Percentiles rank a stretch among this genome's conserved stretches.
Conservation (phyloP, 768 basidiomycete species). For the Lentinula sp. region DNA sequence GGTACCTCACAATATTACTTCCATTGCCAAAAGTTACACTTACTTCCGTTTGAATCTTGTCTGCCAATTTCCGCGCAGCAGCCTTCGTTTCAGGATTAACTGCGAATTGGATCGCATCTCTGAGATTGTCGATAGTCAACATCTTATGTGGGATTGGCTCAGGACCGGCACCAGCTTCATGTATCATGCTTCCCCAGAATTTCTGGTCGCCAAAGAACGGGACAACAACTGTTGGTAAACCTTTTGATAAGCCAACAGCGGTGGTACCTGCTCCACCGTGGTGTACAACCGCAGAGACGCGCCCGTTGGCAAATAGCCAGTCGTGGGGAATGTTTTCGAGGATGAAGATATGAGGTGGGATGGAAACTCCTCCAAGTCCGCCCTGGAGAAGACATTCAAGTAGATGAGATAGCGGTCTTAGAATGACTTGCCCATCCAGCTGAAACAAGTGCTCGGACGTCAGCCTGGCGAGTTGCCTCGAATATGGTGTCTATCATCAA, state of each 20-base stretch:
- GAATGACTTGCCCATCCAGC: conserved; percentile 48
- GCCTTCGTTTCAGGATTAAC: conserved; percentile 37
- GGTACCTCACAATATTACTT: not conserved
- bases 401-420: not conserved
- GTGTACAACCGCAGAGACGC: conserved; percentile 55
- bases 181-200: conserved; percentile 59
- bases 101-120: conserved; percentile 46
- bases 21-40: conserved; percentile 4
- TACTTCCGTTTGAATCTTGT: conserved; percentile 46
- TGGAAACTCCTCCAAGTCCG: conserved; percentile 43
- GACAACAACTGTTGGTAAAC: conserved; percentile 53
- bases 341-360: conserved; percentile 53
- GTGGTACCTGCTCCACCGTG: conserved; percentile 67
- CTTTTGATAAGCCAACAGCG: conserved; percentile 53
- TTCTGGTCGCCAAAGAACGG: conserved; percentile 66
- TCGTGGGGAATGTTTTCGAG: conserved; percentile 66
- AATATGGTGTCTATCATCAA: conserved; percentile 43
- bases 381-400: conserved; percentile 24
- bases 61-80: conserved; percentile 43
- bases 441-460: conserved; percentile 54
- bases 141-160: conserved; percentile 50
- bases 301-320: conserved; percentile 53
- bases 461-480: conserved; percentile 47
- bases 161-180: conserved; percentile 56
- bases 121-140: conserved; percentile 40